Percentiles rank a stretch among this genome's conserved stretches.
phyloP scores from a whole-genome alignment of 192 early-diverging fungal genomes.

The Rhizoclosmatium globosum region DNA sequence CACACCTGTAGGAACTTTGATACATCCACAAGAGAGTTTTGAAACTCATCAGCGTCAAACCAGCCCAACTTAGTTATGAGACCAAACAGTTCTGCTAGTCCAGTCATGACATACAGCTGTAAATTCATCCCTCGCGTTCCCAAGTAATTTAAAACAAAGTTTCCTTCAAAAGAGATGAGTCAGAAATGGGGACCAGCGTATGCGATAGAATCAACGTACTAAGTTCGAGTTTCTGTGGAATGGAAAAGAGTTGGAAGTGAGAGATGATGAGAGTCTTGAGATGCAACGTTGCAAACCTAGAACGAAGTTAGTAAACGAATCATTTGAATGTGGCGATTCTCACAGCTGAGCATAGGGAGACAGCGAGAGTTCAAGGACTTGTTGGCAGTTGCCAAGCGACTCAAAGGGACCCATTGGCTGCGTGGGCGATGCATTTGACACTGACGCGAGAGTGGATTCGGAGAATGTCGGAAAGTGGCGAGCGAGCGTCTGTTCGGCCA shows the following conservation, averaged over 20 bases:
- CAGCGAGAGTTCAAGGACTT: conserved; percentile 66
- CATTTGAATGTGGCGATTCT: conserved; percentile 18
- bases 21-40: conserved; percentile 48
- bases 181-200: not conserved
- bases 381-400: conserved; percentile 63
- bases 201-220: conserved; percentile 47
- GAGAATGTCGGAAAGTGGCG: conserved; percentile 87
- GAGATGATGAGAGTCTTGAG: conserved; percentile 65
- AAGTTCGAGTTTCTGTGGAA: conserved; percentile 59
- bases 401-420: conserved; percentile 60
- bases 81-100: conserved; percentile 68
- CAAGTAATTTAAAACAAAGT: conserved; percentile 67
- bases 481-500: conserved; percentile 77
- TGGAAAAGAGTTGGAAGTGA: conserved; percentile 64
- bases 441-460: conserved; percentile 51
- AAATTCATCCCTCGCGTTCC: conserved; percentile 22
- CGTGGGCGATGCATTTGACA: conserved; percentile 51
- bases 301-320: conserved; percentile 34
- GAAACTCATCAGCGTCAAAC: conserved; percentile 77
- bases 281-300: conserved; percentile 59
- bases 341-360: conserved; percentile 73
- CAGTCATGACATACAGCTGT: conserved; percentile 63
- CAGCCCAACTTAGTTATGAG: conserved; percentile 75
- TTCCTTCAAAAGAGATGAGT: conserved; percentile 44
- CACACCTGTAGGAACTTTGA: conserved; percentile 39